Conservation (phyloP, 2,329 filamentous ascomycete species). For the Xylariaceae sp. region DNA sequence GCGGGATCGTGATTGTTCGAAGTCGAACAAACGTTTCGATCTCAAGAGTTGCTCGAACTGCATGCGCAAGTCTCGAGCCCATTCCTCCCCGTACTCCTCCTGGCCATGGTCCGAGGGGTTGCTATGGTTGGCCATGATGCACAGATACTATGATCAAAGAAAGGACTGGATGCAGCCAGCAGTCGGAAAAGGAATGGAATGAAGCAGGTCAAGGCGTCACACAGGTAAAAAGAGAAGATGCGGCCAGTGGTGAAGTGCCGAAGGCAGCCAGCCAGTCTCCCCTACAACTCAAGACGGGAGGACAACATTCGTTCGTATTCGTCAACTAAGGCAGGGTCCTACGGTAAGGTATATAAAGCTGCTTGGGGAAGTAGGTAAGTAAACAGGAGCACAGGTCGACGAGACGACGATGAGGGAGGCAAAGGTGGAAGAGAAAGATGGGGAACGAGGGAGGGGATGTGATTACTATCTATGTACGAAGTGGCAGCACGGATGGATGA, state of each 20-base stretch:
- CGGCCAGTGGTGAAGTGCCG: slow-evolving; percentile 20
- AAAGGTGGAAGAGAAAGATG: slow-evolving; percentile 16
- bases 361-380: neutral
- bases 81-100: slow-evolving; percentile 59
- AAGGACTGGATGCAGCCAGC: slow-evolving; percentile 1
- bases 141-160: slow-evolving; percentile 1
- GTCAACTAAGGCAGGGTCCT: neutral
- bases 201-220: neutral
- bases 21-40: slow-evolving; percentile 79
- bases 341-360: neutral
- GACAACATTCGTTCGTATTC: slow-evolving; percentile 22
- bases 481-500: no score
- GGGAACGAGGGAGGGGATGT: slow-evolving; percentile 13
- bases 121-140: slow-evolving; percentile 26
- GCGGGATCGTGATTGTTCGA: slow-evolving; percentile 59
- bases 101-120: slow-evolving; percentile 23
- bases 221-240: neutral
- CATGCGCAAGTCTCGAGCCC: slow-evolving; percentile 71
- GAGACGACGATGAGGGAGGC: slow-evolving; percentile 5
- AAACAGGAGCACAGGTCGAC: neutral
- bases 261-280: slow-evolving; percentile 25
- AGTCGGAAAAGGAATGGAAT: neutral
- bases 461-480: neutral
- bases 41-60: slow-evolving; percentile 85
- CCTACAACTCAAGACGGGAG: slow-evolving; percentile 19